Evolutionary conservation across 73 alveolate genomes (phyloP), one percentile per base, ranked within the genome.

Genomic region (Breviolum minutum): DNA sequence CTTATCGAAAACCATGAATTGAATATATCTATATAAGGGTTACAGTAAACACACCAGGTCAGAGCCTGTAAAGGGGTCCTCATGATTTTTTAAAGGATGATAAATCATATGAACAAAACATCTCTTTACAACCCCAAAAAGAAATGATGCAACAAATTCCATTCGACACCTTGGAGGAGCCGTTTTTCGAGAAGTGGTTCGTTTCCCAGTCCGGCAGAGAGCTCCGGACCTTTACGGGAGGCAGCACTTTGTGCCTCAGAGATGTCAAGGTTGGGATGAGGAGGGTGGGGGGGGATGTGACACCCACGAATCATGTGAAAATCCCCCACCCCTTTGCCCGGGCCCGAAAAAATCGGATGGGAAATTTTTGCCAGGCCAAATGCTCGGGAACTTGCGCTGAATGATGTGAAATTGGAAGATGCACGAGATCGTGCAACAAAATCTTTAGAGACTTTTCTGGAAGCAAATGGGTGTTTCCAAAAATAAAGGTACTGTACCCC

Each of bases 341-440:
- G 54, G 54, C 54, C n/a, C n/a, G n/a, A n/a, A n/a, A n/a, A n/a
- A n/a, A n/a, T n/a, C n/a, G n/a, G 54, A 40, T 40, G 54, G 54
- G 40, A 30, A 5, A 12, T 68, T 12, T 9, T 14, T 40, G 6
- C 63, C 2, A 85, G 94, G 94, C 94, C 94, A 62, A 32, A 66
- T 30, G 68, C 81, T 63, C 88, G 89, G 32, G 97, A 71, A n/a
- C 69, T 92, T 61, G 97, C 88, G 79, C 90, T 92, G 80, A 92
- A 92, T 30, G 97, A 92, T 64, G 97, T 92, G 77, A 92, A 92
- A 80, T 79, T 92, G 60, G 97, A 92, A 66, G 97, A 92, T 60
- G 97, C 97, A 70, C 97, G 97, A 32, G 80, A 92, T 9, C 79
- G 97, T 11, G 97, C 97, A 54, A 71, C 97, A 22, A 92, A 92